Percentiles rank a stretch among this genome's conserved stretches.
Conservation (phyloP, 2,329 filamentous ascomycete species). For the Colletotrichum zoysiae region DNA sequence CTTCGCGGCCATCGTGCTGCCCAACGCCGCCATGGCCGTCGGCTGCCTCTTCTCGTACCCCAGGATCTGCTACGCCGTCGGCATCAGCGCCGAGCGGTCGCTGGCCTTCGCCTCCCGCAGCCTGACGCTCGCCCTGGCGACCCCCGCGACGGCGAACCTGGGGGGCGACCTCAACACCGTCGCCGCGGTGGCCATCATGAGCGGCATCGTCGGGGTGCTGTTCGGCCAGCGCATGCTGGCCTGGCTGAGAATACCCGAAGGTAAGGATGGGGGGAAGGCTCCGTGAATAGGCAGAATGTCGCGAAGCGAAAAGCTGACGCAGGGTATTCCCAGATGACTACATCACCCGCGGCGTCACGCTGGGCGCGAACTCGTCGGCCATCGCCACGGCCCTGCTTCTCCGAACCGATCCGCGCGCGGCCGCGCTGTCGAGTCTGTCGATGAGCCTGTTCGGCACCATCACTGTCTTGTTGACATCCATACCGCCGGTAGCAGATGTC, state of each 20-base stretch:
- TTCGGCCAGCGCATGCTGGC: constrained; percentile 63
- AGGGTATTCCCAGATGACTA: constrained; percentile 64
- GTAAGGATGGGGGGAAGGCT: constrained; percentile 47
- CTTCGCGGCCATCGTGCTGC: constrained; percentile 66
- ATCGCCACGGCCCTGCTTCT: constrained; percentile 70
- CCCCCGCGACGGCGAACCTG: constrained; percentile 67
- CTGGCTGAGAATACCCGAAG: constrained; percentile 66
- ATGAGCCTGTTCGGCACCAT: constrained; percentile 73
- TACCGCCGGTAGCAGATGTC: constrained; percentile 63
- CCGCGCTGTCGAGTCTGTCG: constrained; percentile 69
- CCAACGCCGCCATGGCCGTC: constrained; percentile 64
- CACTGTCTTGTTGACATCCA: constrained; percentile 69
- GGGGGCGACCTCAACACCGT: constrained; percentile 68
- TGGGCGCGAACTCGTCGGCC: constrained; percentile 72
- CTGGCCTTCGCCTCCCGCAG: constrained; percentile 69
- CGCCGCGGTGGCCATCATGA: constrained; percentile 69
- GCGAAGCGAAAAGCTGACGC: background rate
- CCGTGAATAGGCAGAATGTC: too few relatives aligned
- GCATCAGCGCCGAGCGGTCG: constrained; percentile 64
- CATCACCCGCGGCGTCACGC: constrained; percentile 70
- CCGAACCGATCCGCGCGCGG: constrained; percentile 68
- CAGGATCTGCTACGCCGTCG: constrained; percentile 64
- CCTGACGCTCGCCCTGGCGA: constrained; percentile 71
- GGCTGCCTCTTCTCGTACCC: constrained; percentile 70
- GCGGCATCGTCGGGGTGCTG: constrained; percentile 69